phyloP scores from a whole-genome alignment of 768 basidiomycete genomes.

The Lactarius trivialis region DNA sequence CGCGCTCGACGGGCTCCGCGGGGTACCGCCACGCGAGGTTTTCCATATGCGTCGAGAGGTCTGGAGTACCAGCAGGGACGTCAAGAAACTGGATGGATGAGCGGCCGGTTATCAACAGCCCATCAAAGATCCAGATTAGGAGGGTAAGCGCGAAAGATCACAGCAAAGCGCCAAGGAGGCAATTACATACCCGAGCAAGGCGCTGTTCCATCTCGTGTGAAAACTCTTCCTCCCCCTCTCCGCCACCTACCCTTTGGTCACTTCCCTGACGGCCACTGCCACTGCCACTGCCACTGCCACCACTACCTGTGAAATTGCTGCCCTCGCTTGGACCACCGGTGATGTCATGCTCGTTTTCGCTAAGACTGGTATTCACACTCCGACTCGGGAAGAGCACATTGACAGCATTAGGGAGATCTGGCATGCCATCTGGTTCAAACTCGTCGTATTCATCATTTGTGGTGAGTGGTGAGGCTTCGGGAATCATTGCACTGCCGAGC shows the following conservation, averaged over 20 bases:
- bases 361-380: conserved; percentile 28
- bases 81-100: conserved; percentile 57
- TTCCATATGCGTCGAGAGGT: conserved; percentile 76
- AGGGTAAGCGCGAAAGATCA: conserved; percentile 3
- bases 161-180: neutral
- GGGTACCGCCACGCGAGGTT: conserved; percentile 73
- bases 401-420: conserved; percentile 56
- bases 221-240: conserved; percentile 62
- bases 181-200: conserved; percentile 51
- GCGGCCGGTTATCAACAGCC: neutral
- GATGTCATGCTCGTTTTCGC: conserved; percentile 25
- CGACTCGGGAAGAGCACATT: conserved; percentile 58
- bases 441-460: conserved; percentile 40
- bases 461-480: neutral
- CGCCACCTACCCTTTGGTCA: conserved; percentile 23
- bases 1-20: conserved; percentile 73
- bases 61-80: conserved; percentile 62
- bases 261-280: neutral
- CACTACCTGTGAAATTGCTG: conserved; percentile 69
- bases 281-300: conserved; percentile 30
- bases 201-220: conserved; percentile 69
- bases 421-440: conserved; percentile 74
- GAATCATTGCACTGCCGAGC: conserved; percentile 33
- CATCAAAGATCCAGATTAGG: neutral
- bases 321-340: conserved; percentile 47